phyloP scores from a whole-genome alignment of 2,329 filamentous ascomycete genomes.

The Botrytis aclada region DNA sequence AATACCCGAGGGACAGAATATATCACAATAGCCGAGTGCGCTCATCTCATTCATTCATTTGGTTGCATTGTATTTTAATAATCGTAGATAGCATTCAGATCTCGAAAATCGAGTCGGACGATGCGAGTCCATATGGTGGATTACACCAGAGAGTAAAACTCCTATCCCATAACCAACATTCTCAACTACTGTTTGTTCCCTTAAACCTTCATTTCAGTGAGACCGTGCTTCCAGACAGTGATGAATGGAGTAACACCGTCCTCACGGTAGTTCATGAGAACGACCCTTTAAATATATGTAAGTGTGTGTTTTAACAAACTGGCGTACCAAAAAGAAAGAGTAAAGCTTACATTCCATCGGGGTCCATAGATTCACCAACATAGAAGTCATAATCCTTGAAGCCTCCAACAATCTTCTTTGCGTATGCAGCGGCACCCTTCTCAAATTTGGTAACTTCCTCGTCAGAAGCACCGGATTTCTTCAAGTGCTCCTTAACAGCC shows the following conservation, averaged over 20 bases:
- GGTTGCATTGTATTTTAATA: conserved; percentile 4
- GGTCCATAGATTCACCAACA: conserved; percentile 88
- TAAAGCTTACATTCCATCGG: conserved; percentile 79
- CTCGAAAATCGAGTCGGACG: conserved; percentile 10
- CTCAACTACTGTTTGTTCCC: neutral
- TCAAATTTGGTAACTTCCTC: conserved; percentile 77
- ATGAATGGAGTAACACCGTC: conserved; percentile 89
- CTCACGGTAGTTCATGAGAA: conserved; percentile 96
- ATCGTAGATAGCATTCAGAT: neutral
- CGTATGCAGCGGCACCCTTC: conserved; percentile 66
- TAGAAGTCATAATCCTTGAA: conserved; percentile 98
- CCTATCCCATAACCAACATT: conserved; percentile 10
- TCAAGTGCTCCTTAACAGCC: conserved; percentile 70
- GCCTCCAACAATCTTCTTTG: conserved; percentile 76
- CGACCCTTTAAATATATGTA: conserved; percentile 55
- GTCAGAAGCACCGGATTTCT: conserved; percentile 57
- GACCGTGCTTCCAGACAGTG: conserved; percentile 92
- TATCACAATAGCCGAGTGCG: neutral
- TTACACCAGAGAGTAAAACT: conserved; percentile 2
- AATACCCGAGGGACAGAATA: neutral
- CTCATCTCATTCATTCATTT: neutral
- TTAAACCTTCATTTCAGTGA: conserved; percentile 90
- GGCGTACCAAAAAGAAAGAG: neutral
- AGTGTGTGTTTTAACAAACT: conserved; percentile 14
- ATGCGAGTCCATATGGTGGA: conserved; percentile 4